Evolutionary conservation across 441 rosid species (phyloP).

Genomic region (Syzygium malaccense): DNA sequence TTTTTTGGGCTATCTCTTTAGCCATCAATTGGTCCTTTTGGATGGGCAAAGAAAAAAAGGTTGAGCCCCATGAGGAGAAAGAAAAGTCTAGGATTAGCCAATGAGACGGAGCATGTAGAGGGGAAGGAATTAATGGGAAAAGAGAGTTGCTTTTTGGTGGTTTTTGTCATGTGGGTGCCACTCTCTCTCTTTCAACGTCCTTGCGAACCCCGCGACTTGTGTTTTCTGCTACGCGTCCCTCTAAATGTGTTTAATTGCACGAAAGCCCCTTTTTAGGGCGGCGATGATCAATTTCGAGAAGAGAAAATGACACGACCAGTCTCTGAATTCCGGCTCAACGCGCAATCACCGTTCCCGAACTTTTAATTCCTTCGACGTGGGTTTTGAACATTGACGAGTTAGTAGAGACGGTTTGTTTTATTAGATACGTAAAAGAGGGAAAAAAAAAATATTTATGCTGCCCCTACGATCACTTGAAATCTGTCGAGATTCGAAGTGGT

Average conservation of each 20-base stretch:
- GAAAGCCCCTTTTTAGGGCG: background rate
- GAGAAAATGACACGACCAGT: background rate
- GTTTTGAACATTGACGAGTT: background rate
- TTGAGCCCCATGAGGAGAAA: background rate
- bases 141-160: background rate
- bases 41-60: background rate
- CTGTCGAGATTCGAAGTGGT: too few species aligned
- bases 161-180: background rate
- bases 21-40: background rate
- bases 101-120: background rate
- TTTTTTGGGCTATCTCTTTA: background rate
- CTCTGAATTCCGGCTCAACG: background rate
- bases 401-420: background rate
- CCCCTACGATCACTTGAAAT: background rate
- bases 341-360: accelerated
- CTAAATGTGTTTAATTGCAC: background rate
- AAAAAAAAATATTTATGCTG: too few species aligned
- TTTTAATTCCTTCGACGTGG: too few species aligned
- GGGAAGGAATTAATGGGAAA: background rate
- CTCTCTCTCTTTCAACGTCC: background rate
- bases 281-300: background rate
- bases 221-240: background rate
- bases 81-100: background rate
- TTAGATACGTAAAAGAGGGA: too few species aligned
- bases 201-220: background rate